Evolutionary conservation across 225 moss, liverwort and hornwort genomes (phyloP), one percentile per base, ranked within the genome.

Genomic region (Pleurozium schreberi): DNA sequence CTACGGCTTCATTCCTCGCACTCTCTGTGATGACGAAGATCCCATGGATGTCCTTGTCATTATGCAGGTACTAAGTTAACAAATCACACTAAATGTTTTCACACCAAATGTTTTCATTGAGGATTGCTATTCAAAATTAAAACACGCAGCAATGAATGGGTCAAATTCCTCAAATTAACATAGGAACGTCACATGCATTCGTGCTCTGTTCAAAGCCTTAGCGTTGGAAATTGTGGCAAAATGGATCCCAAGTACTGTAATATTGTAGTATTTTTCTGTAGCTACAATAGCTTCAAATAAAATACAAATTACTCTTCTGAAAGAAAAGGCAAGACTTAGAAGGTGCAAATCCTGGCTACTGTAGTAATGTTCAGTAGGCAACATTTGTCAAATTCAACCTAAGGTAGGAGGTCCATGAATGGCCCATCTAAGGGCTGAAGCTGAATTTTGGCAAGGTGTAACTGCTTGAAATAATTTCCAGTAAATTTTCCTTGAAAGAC

Each of bases 1-100:
- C 91, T 96, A 97, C 88, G 97, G 97, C 65, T 98, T 98, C 91
- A 96, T 98, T 64, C 98, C 97, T 34, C 95, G 97, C 84, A 98
- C 98, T 36, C 95, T 98, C 7, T 96, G 98, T 87, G 97, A 97
- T 14, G 98, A 97, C 86, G 93, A 96, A 84, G 96, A 98, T 86
- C 98, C 96, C 60, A 93, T 97, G 69, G 97, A 95, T 80, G 96
- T 96, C 81, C 95, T 98, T 7, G 96, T 97, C 64, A 95, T 97
- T 36, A 97, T 97, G 97, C 98, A 98, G 94, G 98, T 95, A 70
- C 26, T 60, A n/a, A n/a, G n/a, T n/a, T n/a, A 47, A 87, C 45
- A 81, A 87, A 61, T 60, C 55, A 40, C n/a, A 75, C 31, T 5
- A 59, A 74, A 38, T 68, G 59, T 45, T 75, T 67, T 79, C 60